A percentile compares a stretch with the other conserved stretches of the same genome.
phyloP scores from a whole-genome alignment of 305 asterid species.

The Ilex paraguariensis region DNA sequence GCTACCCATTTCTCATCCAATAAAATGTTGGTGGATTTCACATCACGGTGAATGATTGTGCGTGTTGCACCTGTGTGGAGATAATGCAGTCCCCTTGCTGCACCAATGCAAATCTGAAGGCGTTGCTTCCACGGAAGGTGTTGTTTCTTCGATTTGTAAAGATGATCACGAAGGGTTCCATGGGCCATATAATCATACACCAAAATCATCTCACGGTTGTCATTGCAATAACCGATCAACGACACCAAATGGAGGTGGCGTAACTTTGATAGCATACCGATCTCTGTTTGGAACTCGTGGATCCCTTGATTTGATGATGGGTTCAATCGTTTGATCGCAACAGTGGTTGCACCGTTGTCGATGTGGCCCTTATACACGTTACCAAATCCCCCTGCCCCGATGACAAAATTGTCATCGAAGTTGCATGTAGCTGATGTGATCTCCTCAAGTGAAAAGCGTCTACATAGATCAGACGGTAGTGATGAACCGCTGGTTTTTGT shows the following conservation, averaged over 20 bases:
- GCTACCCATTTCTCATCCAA: no score
- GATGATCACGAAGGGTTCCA: conserved; percentile 55
- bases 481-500: conserved; percentile 12
- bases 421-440: conserved; percentile 38
- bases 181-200: conserved; percentile 62
- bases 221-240: no score
- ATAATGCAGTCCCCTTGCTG: no score
- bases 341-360: conserved; percentile 27
- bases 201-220: no score
- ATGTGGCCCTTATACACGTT: conserved; percentile 44
- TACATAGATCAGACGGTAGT: conserved; percentile 34
- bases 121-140: conserved; percentile 49
- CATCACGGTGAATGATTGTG: no score
- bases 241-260: no score
- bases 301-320: conserved; percentile 49
- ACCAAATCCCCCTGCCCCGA: conserved; percentile 45
- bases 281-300: conserved; percentile 53
- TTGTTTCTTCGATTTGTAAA: conserved; percentile 29
- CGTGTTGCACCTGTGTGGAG: no score
- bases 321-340: conserved; percentile 47
- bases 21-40: no score
- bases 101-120: conserved; percentile 46
- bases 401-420: conserved; percentile 11
- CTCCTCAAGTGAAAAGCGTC: conserved; percentile 39
- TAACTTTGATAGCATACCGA: no score